A percentile compares a stretch with the other conserved stretches of the same genome.
Conservation (phyloP, 1,284 basidiomycete genomes). For the Leccinum fallax region DNA sequence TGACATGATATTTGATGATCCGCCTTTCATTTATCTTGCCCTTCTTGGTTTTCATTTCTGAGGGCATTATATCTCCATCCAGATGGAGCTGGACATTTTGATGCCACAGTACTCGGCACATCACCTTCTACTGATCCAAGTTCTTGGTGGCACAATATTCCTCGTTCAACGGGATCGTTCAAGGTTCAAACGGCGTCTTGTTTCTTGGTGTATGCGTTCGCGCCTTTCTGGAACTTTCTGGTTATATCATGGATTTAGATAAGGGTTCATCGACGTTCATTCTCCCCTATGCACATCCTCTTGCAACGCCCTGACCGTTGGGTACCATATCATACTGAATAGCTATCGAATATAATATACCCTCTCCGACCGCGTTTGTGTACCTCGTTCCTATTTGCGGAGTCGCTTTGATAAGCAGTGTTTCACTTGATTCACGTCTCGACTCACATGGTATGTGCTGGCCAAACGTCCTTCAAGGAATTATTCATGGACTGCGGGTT, state of each 20-base stretch:
- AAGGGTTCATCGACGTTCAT: not conserved
- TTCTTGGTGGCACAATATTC: not conserved
- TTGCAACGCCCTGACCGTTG: not conserved
- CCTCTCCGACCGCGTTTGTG: not conserved
- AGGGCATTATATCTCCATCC: slow-evolving; percentile 14
- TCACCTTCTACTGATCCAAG: not conserved
- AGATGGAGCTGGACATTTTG: slow-evolving; percentile 23
- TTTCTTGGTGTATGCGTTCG: slow-evolving; percentile 5
- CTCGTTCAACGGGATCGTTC: not conserved
- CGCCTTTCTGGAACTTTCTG: not conserved
- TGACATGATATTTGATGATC: not conserved
- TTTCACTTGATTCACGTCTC: not conserved
- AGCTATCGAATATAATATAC: not conserved
- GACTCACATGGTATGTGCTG: slow-evolving; percentile 16
- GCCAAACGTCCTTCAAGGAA: not conserved
- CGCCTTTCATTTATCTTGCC: slow-evolving; percentile 8
- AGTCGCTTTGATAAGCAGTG: slow-evolving; percentile 22
- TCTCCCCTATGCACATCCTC: not conserved
- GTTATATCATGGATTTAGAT: slow-evolving; percentile 1
- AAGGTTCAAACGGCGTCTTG: not conserved
- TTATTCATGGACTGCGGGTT: slow-evolving; percentile 2
- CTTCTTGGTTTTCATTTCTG: slow-evolving; percentile 4
- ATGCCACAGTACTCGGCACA: slow-evolving; percentile 1
- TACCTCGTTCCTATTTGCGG: not conserved
- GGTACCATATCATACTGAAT: slow-evolving; percentile 3